Base-by-base conservation (phyloP, 371 early-diverging fungal species). In the Mucor irregularis region DNA sequence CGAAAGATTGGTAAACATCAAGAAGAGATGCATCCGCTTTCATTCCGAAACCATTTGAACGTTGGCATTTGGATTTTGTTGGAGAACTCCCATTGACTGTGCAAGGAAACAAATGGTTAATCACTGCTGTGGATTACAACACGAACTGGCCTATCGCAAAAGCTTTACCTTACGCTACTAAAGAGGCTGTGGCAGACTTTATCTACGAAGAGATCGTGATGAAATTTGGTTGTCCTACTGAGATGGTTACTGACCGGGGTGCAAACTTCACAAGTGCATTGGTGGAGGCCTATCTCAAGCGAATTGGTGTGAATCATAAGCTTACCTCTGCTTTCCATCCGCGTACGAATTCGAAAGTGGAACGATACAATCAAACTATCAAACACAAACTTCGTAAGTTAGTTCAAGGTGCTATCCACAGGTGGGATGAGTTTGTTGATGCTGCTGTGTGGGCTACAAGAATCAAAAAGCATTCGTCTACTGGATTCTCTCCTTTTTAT, bases 61-160 rank as follows among this genome's bases (percentile, higher is more conserved):
- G 54, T 0, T 68, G 68, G 68, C 68, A 68, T 38, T 17, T 68
- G 5, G 68, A 61, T 4, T 61, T 61, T 21, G 10, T 51, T 0
- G 56, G 63, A n/a, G 51, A 31, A 8, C 17, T 54, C 0, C 58
- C 53, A 14, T 8, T 45, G 14, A 38, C 35, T 17, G 25, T 43
- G 53, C 62, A 37, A 14, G 62, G 28, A 53, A 58, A 11, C 46
- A 43, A 28, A n/a, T 47, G 7, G 48, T 25, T 29, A 19, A 8
- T 51, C 0, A 31, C 54, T 0, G 75, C 74, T 0, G 72, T 78
- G 10, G 78, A 81, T 43, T 64, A 66, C 40, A 43, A 60, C 1
- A 76, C 75, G 1, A 3, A 78, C 74, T 75, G 77, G 74, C 56
- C 61, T 0, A 50, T 65, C 11, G 73, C 77, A 1, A 50, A 52